Evolutionary conservation across 2,329 filamentous ascomycete species (phyloP).

Genomic region (Polytolypa hystricis): DNA sequence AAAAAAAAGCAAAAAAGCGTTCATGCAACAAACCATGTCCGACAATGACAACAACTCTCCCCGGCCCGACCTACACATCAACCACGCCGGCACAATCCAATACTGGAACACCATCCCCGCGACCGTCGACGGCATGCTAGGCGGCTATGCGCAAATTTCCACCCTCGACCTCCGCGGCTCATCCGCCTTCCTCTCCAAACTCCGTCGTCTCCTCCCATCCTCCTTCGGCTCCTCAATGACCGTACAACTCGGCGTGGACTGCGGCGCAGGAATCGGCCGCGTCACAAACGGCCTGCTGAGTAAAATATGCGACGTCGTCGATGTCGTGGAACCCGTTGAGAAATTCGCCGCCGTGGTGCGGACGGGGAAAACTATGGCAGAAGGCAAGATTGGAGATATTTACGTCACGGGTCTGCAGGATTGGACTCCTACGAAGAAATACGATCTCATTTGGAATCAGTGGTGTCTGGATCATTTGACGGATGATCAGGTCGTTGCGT

Average conservation of each 20-base stretch:
- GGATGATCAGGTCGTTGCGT: slow-evolving; percentile 59
- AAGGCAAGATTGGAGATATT: slow-evolving; percentile 49
- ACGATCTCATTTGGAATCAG: slow-evolving; percentile 80
- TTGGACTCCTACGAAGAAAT: slow-evolving; percentile 49
- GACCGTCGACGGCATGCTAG: slow-evolving; percentile 57
- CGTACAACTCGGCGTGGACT: slow-evolving; percentile 41
- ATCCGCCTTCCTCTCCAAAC: slow-evolving; percentile 56
- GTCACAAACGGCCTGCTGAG: slow-evolving; percentile 70
- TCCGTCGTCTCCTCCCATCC: slow-evolving; percentile 34
- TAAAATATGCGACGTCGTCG: slow-evolving; percentile 57
- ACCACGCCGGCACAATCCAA: slow-evolving; percentile 24
- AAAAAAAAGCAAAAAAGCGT: too few relatives aligned
- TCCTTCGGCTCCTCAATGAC: slow-evolving; percentile 10
- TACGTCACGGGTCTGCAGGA: slow-evolving; percentile 64
- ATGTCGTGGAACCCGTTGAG: slow-evolving; percentile 73
- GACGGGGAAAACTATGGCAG: slow-evolving; percentile 23
- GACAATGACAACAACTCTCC: slow-evolving; percentile 1
- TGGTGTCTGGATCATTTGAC: slow-evolving; percentile 82
- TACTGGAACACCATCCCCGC: slow-evolving; percentile 30
- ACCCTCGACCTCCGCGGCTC: slow-evolving; percentile 62
- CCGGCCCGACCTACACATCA: slow-evolving; percentile 22
- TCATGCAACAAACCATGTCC: too few relatives aligned
- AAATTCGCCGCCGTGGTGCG: slow-evolving; percentile 62
- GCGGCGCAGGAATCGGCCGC: slow-evolving; percentile 65
- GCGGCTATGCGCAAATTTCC: slow-evolving; percentile 57